Base-by-base conservation (phyloP, 345 rosid species). In the Citrus mangshanensis region DNA sequence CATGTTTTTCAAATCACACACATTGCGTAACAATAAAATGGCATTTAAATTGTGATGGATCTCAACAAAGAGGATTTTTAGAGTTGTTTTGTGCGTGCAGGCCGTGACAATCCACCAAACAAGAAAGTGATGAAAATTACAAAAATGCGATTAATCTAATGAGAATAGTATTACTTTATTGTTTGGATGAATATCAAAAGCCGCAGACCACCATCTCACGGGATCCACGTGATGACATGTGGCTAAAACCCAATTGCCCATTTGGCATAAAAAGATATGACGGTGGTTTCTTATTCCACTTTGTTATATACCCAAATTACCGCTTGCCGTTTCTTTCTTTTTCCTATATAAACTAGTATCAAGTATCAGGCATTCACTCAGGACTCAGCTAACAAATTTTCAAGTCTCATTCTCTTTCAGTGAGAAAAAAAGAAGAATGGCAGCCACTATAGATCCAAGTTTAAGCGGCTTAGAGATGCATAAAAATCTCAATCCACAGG, bases 401-500 rank as follows among this genome's bases (percentile, higher is more conserved):
- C 60, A 63, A 13, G 1, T 63, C 22, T 5, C 38, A 46, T 42
- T 34, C 54, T 14, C 27, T 2, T 32, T n/a, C 1, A 13, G n/a
- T 21, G 63, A 67, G 62, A 62, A 70, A 6, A 35, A 40, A 19
- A 82, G 65, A 81, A 75, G 40, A 62, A 87, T 86, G 90, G 86
- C 79, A 55, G 71, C 89, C 9, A 59, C 82, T 42, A 13, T 78
- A 4, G 84, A 82, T 60, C 82, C 85, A 76, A 68, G 51, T 30
- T 68, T 76, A 46, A 78, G 68, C 69, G 51, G 68, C 69, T 58
- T 76, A 0, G 75, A 77, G 72, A 75, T 74, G 27, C 73, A 66
- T 58, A 78, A 68, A 71, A 83, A 62, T 22, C 25, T 70, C 19
- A 78, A 66, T 62, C 87, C 85, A 68, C 89, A 74, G 27, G 90